These are phyloP conservation scores for Zopfochytrium polystomum DNA, from an alignment of 371 early-diverging fungal genomes.

Conservation along the genomic window DNA sequence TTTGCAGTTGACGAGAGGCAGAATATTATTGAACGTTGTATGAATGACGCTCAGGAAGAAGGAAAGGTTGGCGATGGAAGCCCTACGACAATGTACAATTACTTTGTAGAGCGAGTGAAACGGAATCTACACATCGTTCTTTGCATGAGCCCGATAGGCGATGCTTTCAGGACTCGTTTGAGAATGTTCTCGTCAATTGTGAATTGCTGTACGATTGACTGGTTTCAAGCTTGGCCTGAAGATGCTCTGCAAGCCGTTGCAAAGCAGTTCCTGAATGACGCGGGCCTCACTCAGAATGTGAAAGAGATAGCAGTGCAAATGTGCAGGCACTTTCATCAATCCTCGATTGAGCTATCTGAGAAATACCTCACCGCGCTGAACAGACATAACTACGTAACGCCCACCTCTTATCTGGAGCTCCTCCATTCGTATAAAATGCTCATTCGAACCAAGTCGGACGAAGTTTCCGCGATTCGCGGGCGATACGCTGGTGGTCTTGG, in stretches of 20 bases:
- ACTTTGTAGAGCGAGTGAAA: constrained; percentile 54
- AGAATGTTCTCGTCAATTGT: constrained; percentile 54
- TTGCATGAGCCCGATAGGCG: constrained; percentile 61
- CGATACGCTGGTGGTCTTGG: constrained; percentile 54
- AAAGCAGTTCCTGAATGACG: constrained; percentile 46
- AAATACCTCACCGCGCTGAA: constrained; percentile 38
- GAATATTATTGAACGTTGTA: constrained; percentile 43
- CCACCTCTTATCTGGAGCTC: constrained; percentile 55
- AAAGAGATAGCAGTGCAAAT: constrained; percentile 42
- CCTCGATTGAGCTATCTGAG: constrained; percentile 43
- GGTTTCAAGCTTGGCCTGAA: constrained; percentile 62
- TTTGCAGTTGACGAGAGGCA: constrained; percentile 54
- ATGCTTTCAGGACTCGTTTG: constrained; percentile 51
- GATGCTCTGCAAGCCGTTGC: constrained; percentile 59
- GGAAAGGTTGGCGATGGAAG: constrained; percentile 52
- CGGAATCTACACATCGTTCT: constrained; percentile 55
- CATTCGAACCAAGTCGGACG: constrained; percentile 39
- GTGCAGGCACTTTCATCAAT: constrained; percentile 55
- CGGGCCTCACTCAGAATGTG: constrained; percentile 36
- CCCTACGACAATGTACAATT: constrained; percentile 51
- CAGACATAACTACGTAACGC: constrained; percentile 57
- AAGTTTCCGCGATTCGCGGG: constrained; percentile 40
- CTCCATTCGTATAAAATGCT: constrained; percentile 49
- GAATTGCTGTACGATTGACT: constrained; percentile 60
- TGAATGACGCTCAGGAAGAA: constrained; percentile 47